Percentiles rank a stretch among this genome's conserved stretches.
Conservation (phyloP, 1,284 basidiomycete genomes). For the Wolfiporia cocos region DNA sequence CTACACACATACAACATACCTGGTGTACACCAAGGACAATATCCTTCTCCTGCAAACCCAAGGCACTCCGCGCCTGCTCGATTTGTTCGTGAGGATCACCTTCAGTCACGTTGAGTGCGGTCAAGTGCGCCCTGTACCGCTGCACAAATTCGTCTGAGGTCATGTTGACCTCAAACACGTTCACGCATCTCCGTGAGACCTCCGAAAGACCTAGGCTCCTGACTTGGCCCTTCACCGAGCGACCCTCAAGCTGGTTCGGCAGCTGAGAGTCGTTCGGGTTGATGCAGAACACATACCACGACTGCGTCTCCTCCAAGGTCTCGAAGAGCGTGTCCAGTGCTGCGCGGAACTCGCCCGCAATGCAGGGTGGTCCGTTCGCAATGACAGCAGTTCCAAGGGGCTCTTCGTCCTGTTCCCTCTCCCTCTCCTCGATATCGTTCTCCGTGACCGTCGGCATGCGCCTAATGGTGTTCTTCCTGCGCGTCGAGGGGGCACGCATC, state of each 20-base stretch:
- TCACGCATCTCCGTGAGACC: slow-evolving; percentile 64
- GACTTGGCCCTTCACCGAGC: slow-evolving; percentile 90
- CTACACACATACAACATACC: slow-evolving; percentile 34
- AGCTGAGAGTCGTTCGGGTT: slow-evolving; percentile 95
- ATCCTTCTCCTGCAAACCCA: slow-evolving; percentile 68
- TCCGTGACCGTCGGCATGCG: slow-evolving; percentile 59
- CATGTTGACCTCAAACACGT: slow-evolving; percentile 81
- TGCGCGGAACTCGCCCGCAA: slow-evolving; percentile 83
- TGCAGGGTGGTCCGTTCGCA: slow-evolving; percentile 51
- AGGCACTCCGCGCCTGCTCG: slow-evolving; percentile 54
- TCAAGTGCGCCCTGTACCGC: slow-evolving; percentile 65
- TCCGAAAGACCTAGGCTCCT: slow-evolving; percentile 78
- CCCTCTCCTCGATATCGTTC: slow-evolving; percentile 47
- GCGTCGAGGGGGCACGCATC: slow-evolving; percentile 86
- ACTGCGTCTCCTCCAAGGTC: slow-evolving; percentile 85
- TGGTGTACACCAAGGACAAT: slow-evolving; percentile 78
- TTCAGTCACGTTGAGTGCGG: slow-evolving; percentile 40
- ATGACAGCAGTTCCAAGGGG: slow-evolving; percentile 20
- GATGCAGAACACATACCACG: slow-evolving; percentile 91
- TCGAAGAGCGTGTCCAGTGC: slow-evolving; percentile 85
- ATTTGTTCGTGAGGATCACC: slow-evolving; percentile 49
- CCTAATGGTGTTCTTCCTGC: slow-evolving; percentile 69
- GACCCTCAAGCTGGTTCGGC: slow-evolving; percentile 89
- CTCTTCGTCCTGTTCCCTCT: slow-evolving; percentile 42
- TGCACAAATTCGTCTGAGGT: slow-evolving; percentile 85